Base-by-base conservation (phyloP, 305 asterid species). In the Fraxinus xanthoxyloides region DNA sequence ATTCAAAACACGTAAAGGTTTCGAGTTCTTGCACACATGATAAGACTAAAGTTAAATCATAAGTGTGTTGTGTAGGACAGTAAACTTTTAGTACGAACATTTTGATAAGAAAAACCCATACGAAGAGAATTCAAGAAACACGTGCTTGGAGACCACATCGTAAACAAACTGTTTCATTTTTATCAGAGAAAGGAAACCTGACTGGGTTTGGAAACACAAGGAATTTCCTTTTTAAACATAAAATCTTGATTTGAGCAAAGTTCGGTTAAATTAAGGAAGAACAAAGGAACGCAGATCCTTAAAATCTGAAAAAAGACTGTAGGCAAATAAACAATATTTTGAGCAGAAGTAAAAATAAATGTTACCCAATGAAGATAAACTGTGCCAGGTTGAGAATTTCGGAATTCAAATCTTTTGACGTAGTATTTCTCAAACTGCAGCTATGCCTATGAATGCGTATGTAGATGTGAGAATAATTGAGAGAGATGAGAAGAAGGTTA, bases 61-160 rank as follows among this genome's bases (percentile, higher is more conserved):
- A 46, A 46, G n/a, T 46, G 63, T 51, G 24, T 51, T n/a, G 63
- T 54, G 24, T 0, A 54, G 63, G 63, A 54, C 24, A n/a, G 24
- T 46, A n/a, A 51, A n/a, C 9, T n/a, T 51, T 51, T 1, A 51
- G 19, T 17, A 51, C 21, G 21, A 51, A 17, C 61, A 17, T 15
- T 8, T 1, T 40, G 80, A 26, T 77, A 17, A 26, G 63, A 82
- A 77, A 72, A 73, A 77, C 80, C 84, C 61, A 77, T 75, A 79
- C 40, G 78, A 21, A 75, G 76, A 75, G 15, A 81, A 73, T 36
- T 61, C 76, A 17, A 74, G 24, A 65, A 77, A 75, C 59, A 75
- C 23, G 17, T 35, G 48, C 77, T 35, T 35, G 26, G 54, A 75
- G 63, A 9, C 38, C 80, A 63, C 19, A 76, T 36, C 38, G 72